Evolutionary conservation across 352 stramenopile genomes (phyloP).

Genomic region (Phytopythium ostracodes): DNA sequence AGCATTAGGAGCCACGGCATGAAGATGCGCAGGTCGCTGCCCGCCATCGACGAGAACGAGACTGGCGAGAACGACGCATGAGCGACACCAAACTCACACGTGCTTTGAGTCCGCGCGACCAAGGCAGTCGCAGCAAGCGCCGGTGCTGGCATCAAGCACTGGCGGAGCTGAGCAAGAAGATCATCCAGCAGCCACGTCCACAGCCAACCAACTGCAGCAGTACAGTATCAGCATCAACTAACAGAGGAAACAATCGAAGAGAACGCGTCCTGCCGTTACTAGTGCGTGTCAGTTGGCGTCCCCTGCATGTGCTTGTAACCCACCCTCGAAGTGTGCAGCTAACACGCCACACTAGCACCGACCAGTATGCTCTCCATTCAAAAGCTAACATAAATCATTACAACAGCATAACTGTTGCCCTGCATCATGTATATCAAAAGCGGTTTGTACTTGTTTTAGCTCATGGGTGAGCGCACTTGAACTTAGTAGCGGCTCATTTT

Average conservation of each 20-base stretch:
- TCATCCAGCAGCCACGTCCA: neutral
- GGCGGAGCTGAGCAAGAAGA: slow-evolving; percentile 13
- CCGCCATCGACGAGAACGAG: slow-evolving; percentile 8
- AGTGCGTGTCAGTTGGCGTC: no score
- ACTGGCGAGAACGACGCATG: slow-evolving; percentile 3
- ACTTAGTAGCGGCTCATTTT: neutral
- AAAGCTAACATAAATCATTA: neutral
- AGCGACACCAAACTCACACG: neutral
- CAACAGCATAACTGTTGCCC: neutral
- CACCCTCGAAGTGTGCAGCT: no score
- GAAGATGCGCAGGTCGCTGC: slow-evolving; percentile 6
- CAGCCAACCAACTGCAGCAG: neutral
- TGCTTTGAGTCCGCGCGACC: neutral
- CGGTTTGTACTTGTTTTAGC: neutral
- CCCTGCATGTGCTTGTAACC: no score
- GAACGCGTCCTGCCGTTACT: no score
- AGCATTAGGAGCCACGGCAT: slow-evolving; percentile 8
- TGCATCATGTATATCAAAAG: no score
- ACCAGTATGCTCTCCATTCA: no score
- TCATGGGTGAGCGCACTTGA: neutral
- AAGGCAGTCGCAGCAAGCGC: neutral
- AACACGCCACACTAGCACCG: no score
- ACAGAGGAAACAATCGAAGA: no score
- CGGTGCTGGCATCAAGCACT: slow-evolving; percentile 32
- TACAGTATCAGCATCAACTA: neutral